Percentiles rank a stretch among this genome's conserved stretches.
Conservation (phyloP, 2,329 filamentous ascomycete species). For the Colletotrichum orbiculare region DNA sequence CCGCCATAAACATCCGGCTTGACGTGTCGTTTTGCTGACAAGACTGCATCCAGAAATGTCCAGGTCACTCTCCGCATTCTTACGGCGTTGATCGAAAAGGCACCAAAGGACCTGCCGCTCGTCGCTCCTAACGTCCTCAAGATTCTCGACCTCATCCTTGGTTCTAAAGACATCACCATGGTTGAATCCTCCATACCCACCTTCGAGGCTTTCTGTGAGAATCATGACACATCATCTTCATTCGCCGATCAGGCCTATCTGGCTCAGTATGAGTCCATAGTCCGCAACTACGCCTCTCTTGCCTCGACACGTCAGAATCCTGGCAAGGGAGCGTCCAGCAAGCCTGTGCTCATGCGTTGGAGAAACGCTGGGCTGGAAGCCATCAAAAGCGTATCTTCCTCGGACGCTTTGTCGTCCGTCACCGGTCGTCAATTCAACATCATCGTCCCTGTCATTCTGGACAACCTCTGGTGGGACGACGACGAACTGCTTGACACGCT, state of each 20-base stretch:
- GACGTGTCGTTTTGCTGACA: constrained; percentile 11
- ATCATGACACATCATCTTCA: constrained; percentile 87
- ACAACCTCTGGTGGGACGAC: constrained; percentile 84
- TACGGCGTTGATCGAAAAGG: constrained; percentile 90
- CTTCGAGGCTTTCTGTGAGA: constrained; percentile 87
- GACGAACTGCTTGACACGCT: constrained; percentile 77
- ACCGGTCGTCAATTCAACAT: constrained; percentile 80
- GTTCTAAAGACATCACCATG: constrained; percentile 90
- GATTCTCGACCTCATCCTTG: constrained; percentile 84
- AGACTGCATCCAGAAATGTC: constrained; percentile 73
- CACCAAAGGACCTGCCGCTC: constrained; percentile 88
- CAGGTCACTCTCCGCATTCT: constrained; percentile 96
- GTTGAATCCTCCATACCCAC: constrained; percentile 89
- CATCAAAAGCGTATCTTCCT: constrained; percentile 82
- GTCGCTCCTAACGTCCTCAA: constrained; percentile 88
- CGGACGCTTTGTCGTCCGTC: constrained; percentile 81
- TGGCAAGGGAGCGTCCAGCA: constrained; percentile 68
- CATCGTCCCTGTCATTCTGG: constrained; percentile 85
- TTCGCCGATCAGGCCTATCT: constrained; percentile 88
- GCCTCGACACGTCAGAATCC: constrained; percentile 72
- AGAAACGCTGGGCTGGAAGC: constrained; percentile 79
- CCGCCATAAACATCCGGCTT: background rate
- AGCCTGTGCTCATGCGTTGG: constrained; percentile 83
- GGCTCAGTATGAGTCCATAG: constrained; percentile 83
- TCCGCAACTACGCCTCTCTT: constrained; percentile 82